Evolutionary conservation across 345 rosid species (phyloP).

Genomic region (Arabis hirsuta): DNA sequence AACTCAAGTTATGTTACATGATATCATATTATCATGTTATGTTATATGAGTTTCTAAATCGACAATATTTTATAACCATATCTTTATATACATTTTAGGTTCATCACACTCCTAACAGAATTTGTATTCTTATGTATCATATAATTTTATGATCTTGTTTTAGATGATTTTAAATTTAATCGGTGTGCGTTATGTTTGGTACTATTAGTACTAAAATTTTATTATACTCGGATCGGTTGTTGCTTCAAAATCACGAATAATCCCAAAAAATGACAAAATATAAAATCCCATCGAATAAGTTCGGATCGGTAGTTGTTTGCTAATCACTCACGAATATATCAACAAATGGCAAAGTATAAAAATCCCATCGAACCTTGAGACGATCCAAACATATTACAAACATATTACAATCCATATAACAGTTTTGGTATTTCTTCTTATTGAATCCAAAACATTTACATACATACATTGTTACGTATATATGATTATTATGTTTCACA

Average conservation of each 20-base stretch:
- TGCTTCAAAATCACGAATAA: background rate
- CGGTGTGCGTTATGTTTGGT: background rate
- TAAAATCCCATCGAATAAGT: background rate
- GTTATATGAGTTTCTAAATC: background rate
- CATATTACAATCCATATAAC: background rate
- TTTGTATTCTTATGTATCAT: background rate
- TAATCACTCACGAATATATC: background rate
- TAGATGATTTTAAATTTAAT: background rate
- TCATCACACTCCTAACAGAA: background rate
- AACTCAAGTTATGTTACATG: background rate
- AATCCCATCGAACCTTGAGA: background rate
- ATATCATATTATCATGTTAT: no score
- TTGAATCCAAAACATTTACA: conserved; percentile 31
- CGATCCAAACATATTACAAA: background rate
- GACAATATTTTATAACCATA: no score
- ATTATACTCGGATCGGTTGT: background rate
- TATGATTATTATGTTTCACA: conserved; percentile 23
- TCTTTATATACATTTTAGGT: background rate
- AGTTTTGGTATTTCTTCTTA: conserved; percentile 30
- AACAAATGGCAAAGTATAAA: background rate
- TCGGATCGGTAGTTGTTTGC: background rate
- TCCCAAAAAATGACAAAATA: background rate
- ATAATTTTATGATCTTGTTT: background rate
- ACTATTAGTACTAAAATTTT: background rate
- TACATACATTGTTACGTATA: background rate